These are phyloP conservation scores for Scheffersomyces illinoinensis DNA, from an alignment of 1,139 yeast genomes.

Conservation along the genomic window DNA sequence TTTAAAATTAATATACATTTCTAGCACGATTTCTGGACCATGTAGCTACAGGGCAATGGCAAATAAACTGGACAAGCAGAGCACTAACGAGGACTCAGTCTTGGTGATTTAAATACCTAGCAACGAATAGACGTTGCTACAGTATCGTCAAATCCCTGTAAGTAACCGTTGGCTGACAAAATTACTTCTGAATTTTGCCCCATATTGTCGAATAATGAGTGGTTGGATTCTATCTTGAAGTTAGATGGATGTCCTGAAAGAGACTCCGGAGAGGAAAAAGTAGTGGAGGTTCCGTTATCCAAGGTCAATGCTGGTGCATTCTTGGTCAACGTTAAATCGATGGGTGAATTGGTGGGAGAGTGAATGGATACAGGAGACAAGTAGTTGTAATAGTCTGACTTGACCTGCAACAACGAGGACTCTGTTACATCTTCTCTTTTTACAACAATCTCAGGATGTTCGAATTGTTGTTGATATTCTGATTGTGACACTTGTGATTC, in stretches of 20 bases:
- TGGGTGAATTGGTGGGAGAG: slow-evolving; percentile 44
- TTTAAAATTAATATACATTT: slow-evolving; percentile 26
- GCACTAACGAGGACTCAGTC: slow-evolving; percentile 21
- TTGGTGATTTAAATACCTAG: background rate
- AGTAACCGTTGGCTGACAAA: slow-evolving; percentile 28
- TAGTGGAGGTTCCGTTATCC: slow-evolving; percentile 4
- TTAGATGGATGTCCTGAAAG: slow-evolving; percentile 7
- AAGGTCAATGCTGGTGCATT: slow-evolving; percentile 6
- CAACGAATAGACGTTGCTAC: slow-evolving; percentile 5
- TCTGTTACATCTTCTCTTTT: slow-evolving; percentile 8
- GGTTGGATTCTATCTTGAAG: slow-evolving; percentile 8
- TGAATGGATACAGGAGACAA: slow-evolving; percentile 48
- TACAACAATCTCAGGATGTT: background rate
- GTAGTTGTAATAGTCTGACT: slow-evolving; percentile 32
- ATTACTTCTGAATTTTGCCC: slow-evolving; percentile 57
- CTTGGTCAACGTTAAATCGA: slow-evolving; percentile 36
- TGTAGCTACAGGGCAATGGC: background rate
- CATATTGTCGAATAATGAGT: slow-evolving; percentile 33
- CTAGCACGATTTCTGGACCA: background rate
- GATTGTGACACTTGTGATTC: background rate
- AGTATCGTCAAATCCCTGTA: slow-evolving; percentile 4
- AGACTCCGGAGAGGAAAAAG: slow-evolving; percentile 8
- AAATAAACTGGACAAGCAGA: slow-evolving; percentile 32
- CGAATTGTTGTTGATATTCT: background rate
- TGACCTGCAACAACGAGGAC: slow-evolving; percentile 1